Percentiles rank a stretch among this genome's conserved stretches.
Evolutionary conservation across 306 rosid species (phyloP).

Genomic region (Corylus heterophylla): DNA sequence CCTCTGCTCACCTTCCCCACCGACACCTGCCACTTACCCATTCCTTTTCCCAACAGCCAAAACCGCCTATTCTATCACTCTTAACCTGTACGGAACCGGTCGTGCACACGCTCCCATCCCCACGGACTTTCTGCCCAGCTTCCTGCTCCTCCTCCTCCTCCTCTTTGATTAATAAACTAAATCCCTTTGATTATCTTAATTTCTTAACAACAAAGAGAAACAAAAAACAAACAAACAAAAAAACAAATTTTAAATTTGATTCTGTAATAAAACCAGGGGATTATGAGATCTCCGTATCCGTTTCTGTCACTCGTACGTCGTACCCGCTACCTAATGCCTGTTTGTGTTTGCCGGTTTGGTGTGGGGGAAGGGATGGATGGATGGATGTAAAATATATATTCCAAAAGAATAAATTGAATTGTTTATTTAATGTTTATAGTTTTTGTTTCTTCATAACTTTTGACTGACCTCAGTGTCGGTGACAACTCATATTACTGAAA

Average conservation of each 20-base stretch:
- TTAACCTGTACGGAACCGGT: constrained; percentile 52
- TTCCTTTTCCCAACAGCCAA: not conserved
- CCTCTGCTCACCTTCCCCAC: constrained; percentile 42
- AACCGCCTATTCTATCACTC: not conserved
- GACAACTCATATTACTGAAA: not conserved
- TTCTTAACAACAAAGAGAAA: not conserved
- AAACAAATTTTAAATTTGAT: not conserved
- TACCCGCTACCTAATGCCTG: constrained; percentile 40
- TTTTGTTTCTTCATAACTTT: not conserved
- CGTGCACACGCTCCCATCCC: constrained; percentile 15
- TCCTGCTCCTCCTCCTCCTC: constrained; percentile 8
- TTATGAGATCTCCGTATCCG: constrained; percentile 41
- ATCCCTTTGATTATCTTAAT: not conserved
- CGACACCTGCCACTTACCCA: constrained; percentile 39
- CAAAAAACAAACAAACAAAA: not conserved
- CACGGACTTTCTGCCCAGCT: constrained; percentile 38
- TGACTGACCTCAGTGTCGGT: not conserved
- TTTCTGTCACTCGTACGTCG: constrained; percentile 60
- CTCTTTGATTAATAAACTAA: not conserved
- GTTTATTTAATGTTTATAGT: too few relatives aligned
- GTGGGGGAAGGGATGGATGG: not conserved
- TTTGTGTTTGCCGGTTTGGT: too few relatives aligned
- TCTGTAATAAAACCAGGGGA: not conserved
- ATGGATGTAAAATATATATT: not conserved
- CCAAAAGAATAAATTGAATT: not conserved